Evolutionary conservation across 306 rosid genomes (phyloP).

Genomic region (Cucumis cinereus): DNA sequence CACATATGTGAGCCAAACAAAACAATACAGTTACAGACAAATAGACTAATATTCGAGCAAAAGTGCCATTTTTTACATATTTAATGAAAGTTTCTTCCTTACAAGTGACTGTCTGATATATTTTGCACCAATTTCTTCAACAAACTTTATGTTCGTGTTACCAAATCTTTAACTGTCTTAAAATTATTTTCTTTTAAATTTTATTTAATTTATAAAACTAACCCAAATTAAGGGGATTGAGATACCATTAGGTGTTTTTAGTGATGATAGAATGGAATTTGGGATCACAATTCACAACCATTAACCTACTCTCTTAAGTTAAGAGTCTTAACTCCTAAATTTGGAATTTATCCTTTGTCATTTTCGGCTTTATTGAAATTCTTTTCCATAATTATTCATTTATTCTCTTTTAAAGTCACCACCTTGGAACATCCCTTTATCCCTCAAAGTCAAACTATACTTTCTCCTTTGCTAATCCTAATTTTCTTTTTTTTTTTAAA

Average conservation of each 20-base stretch:
- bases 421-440: neutral
- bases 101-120: no score
- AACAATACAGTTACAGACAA: no score
- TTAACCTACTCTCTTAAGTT: neutral
- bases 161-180: neutral
- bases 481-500: neutral
- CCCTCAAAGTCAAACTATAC: neutral
- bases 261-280: neutral
- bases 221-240: neutral
- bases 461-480: neutral
- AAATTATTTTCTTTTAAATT: neutral
- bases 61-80: no score
- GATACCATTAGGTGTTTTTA: neutral
- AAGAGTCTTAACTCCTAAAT: neutral
- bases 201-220: neutral
- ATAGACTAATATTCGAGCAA: no score
- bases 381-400: neutral
- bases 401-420: neutral
- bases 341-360: neutral
- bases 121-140: no score
- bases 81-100: no score
- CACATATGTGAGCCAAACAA: no score
- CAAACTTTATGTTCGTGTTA: no score
- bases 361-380: neutral
- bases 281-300: neutral